Base-by-base conservation (phyloP, 2,329 filamentous ascomycete genomes). In the Aspergillus oerlinghausenensis region DNA sequence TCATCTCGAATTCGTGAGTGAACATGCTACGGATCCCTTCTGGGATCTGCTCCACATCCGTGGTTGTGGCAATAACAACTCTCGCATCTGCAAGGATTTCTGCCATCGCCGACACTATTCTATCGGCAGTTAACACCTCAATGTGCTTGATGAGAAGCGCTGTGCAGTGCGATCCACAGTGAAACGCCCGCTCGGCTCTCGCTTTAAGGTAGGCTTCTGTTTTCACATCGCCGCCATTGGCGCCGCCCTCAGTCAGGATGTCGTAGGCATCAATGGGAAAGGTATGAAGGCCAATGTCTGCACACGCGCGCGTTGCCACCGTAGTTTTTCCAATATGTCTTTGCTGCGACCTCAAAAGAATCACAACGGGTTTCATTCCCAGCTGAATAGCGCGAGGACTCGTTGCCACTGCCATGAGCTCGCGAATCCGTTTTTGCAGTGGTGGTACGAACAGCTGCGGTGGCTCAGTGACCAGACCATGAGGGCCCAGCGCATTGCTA, bases 1-100 rank as follows among this genome's bases (percentile, higher is more conserved):
- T 85, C 84, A 99, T 91, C 68, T 97, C 93, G 45, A 99, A 81
- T 73, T 99, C 94, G 67, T 99, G 93, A 0, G 92, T 96, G 72
- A 99, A 97, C 2, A 97, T 80, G 10, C 91, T 91, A 53, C 94
- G 85, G 21, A 97, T 87, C 0, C 89, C 89, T 66, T 97, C 92
- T 0, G 93, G 90, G 1, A 99, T 85, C 72, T 97, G 95, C 70
- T 97, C 94, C 0, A 97, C 86, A 64, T 97, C 93, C 6, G 92
- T 96, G 0, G 93, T 97, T 0, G 94, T 99, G 0, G 94, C 93
- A 64, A 99, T 87, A 25, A 99, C 77, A 2, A 97, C 90, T 54
- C 94, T 82, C 3, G 86, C 86, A 49, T 89, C 87, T n/a, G 84
- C 80, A 23, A 97, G 75, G 2, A 97, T 87, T 59, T 96, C 90